These are phyloP conservation scores for Fusarium sp. DNA, from an alignment of 2,329 filamentous ascomycete genomes.

Conservation along the genomic window DNA sequence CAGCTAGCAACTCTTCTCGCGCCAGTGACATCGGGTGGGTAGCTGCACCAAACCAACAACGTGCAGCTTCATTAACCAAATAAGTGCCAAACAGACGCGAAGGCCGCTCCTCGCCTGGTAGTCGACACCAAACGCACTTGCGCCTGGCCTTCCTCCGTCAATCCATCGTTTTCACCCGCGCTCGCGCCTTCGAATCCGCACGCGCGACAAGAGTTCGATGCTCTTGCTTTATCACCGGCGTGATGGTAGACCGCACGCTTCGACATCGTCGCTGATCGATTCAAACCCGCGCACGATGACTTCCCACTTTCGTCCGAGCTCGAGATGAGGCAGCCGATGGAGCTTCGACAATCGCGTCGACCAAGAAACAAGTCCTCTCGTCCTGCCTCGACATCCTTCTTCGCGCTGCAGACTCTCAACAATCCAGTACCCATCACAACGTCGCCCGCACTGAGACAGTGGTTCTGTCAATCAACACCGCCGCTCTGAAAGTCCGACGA, in stretches of 20 bases:
- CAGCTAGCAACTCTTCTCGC: not conserved
- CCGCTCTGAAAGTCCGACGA: too few relatives aligned
- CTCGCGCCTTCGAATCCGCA: too few relatives aligned
- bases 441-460: too few relatives aligned
- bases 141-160: not conserved
- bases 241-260: not conserved
- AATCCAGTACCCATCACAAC: too few relatives aligned
- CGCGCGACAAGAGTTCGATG: not conserved
- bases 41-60: not conserved
- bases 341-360: too few relatives aligned
- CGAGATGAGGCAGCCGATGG: too few relatives aligned
- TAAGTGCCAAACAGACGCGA: not conserved
- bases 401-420: too few relatives aligned
- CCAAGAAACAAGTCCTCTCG: too few relatives aligned
- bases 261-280: not conserved
- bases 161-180: not conserved
- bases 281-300: not conserved
- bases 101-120: not conserved
- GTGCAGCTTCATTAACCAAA: not conserved
- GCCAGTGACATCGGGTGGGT: not conserved
- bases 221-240: not conserved
- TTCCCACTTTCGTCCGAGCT: too few relatives aligned
- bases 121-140: not conserved
- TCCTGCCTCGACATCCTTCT: too few relatives aligned
- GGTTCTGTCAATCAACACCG: too few relatives aligned